Evolutionary conservation across 768 basidiomycete genomes (phyloP).

Genomic region (Rhizopogon rudus): DNA sequence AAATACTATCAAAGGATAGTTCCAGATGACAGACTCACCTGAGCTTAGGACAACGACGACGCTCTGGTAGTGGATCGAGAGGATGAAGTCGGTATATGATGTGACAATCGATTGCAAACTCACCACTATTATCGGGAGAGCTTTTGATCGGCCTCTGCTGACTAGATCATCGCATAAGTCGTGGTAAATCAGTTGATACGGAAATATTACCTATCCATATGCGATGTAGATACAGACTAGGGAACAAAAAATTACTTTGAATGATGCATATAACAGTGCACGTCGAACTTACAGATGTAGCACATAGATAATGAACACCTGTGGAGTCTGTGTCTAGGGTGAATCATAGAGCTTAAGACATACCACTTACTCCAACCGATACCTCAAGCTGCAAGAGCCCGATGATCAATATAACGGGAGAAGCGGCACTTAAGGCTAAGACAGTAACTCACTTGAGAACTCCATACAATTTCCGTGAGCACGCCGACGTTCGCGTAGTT

Average conservation of each 20-base stretch:
- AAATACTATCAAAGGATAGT: too few species aligned
- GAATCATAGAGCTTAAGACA: too few species aligned
- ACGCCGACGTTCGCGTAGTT: slow-evolving; percentile 26
- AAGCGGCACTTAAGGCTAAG: background rate
- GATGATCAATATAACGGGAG: background rate
- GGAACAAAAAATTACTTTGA: background rate
- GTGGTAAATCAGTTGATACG: background rate
- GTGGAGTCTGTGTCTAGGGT: background rate
- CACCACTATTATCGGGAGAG: background rate
- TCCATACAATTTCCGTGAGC: slow-evolving; percentile 25
- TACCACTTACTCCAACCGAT: background rate
- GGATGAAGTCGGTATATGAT: background rate
- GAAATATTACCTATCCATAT: slow-evolving; percentile 1
- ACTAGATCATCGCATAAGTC: background rate
- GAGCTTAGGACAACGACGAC: background rate
- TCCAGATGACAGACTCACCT: background rate
- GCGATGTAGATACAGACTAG: background rate
- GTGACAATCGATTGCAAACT: background rate
- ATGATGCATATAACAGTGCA: background rate
- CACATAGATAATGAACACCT: background rate
- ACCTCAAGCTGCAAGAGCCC: background rate
- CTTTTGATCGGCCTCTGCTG: background rate
- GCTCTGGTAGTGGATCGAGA: background rate
- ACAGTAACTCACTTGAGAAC: background rate
- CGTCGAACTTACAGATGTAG: background rate